Base-by-base conservation (phyloP, 768 basidiomycete genomes). In the Pilatotrama ljubarskyi region DNA sequence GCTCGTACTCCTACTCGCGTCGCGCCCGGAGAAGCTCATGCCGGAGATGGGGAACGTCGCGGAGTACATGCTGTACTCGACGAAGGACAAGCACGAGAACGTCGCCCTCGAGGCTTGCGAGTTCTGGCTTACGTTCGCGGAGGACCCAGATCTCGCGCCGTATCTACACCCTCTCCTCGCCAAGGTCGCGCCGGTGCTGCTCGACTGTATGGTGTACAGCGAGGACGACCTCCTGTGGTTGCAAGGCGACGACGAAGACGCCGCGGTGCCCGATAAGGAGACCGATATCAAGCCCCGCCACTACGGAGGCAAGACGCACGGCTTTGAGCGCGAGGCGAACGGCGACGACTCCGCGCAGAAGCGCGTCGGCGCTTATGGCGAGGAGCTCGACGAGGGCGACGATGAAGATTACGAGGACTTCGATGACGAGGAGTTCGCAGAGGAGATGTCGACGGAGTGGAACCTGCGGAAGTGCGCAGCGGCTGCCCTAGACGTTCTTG, bases 81-180 rank as follows among this genome's bases (percentile, higher is more conserved):
- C 94, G 14, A 95, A 95, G 75, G 95, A 98, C 79, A 91, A 91
- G 76, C 94, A 98, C 73, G 95, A 98, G 76, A 90, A 88, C 62
- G 96, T 94, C 53, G 95, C 96, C 2, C 81, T 99, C 49, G 97
- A 99, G 77, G 97, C 97, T 22, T 97, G 95, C 81, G 97, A 99
- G 80, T 99, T 99, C 74, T 99, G 97, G 97, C 81, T 99, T 61
- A 97, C 95, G 1, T 98, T 99, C 70, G 95, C 97, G 15, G 97
- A 99, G 72, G 94, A 98, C 66, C 87, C 87, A 38, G 93, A 94
- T 50, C 81, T 98, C 22, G 86, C 87, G 10, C 84, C 86, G 2
- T 91, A 89, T 71, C 79, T 99, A 25, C 88, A 86, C 60, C 95
- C 95, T 2, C 82, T 95, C 60, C 80, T 99, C 9, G 86, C 80